phyloP scores from a whole-genome alignment of 2,329 filamentous ascomycete species.

The Endothia cerciana region DNA sequence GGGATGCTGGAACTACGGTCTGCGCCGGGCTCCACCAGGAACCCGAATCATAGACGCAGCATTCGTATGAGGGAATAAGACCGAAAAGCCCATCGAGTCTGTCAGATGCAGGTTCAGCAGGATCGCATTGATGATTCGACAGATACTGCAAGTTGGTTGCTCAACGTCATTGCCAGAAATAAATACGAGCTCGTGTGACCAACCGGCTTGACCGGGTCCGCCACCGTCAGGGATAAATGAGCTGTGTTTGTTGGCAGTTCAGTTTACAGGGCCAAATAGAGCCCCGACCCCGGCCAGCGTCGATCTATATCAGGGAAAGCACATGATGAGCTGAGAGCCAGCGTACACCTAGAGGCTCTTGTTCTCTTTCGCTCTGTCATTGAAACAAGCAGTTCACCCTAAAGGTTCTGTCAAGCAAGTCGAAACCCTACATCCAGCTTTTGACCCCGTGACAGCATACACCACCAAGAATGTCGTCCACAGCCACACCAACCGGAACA shows the following conservation, averaged over 20 bases:
- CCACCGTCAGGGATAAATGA: not conserved
- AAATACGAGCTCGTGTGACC: conserved; percentile 1
- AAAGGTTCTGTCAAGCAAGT: not conserved
- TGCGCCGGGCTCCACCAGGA: not conserved
- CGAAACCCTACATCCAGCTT: not conserved
- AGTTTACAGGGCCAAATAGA: conserved; percentile 17
- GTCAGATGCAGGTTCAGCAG: not conserved
- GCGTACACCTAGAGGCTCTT: not conserved
- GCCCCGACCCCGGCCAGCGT: not conserved
- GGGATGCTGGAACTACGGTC: conserved; percentile 2
- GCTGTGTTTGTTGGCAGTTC: not conserved
- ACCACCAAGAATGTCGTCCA: conserved; percentile 11
- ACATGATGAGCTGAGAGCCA: conserved; percentile 11
- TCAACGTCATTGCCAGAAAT: conserved; percentile 13
- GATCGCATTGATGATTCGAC: not conserved
- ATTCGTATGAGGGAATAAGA: not conserved
- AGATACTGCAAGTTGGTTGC: not conserved
- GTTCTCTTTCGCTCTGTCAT: not conserved
- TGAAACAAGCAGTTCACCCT: not conserved
- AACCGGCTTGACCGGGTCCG: conserved; percentile 1
- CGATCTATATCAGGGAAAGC: conserved; percentile 24
- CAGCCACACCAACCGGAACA: conserved; percentile 8
- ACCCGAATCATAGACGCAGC: not conserved
- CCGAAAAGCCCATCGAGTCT: not conserved
- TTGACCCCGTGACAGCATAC: not conserved